Evolutionary conservation across 192 early-diverging fungal genomes (phyloP).

Genomic region (Gamsiella multidivaricata): DNA sequence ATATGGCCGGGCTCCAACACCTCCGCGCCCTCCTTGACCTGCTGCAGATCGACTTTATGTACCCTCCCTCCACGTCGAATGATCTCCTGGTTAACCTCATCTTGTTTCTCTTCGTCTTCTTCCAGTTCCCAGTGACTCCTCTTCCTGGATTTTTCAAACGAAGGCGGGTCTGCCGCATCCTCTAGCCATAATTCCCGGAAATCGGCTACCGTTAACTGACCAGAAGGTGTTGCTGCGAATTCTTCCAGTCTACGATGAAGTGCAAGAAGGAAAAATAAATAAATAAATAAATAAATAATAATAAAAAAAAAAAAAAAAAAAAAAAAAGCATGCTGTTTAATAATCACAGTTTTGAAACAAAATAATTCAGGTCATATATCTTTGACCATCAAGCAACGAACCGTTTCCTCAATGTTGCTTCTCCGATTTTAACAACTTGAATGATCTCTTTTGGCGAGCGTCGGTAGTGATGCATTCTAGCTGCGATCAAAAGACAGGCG

Average conservation of each 20-base stretch:
- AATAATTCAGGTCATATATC: no score
- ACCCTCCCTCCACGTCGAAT: constrained; percentile 25
- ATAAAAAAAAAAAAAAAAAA: no score
- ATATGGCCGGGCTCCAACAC: constrained; percentile 14
- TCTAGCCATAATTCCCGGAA: constrained; percentile 91
- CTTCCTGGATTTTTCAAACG: constrained; percentile 71
- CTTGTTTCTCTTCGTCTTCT: constrained; percentile 33
- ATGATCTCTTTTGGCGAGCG: constrained; percentile 88
- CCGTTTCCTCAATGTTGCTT: constrained; percentile 84
- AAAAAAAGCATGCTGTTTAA: no score
- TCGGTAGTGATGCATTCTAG: constrained; percentile 90
- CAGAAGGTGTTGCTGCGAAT: constrained; percentile 83
- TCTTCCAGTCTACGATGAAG: constrained; percentile 79
- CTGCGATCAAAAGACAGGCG: constrained; percentile 88
- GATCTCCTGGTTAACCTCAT: constrained; percentile 44
- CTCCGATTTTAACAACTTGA: constrained; percentile 89
- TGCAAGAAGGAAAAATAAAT: not conserved
- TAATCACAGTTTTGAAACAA: no score
- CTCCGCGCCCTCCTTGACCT: constrained; percentile 28
- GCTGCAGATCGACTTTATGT: constrained; percentile 17
- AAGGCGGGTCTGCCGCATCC: constrained; percentile 83
- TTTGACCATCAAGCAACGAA: no score
- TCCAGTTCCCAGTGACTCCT: constrained; percentile 54
- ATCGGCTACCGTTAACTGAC: constrained; percentile 77
- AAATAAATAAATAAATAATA: not conserved